Evolutionary conservation across 805 yeast species (phyloP).

Genomic region (Torulaspora gathmanii): DNA sequence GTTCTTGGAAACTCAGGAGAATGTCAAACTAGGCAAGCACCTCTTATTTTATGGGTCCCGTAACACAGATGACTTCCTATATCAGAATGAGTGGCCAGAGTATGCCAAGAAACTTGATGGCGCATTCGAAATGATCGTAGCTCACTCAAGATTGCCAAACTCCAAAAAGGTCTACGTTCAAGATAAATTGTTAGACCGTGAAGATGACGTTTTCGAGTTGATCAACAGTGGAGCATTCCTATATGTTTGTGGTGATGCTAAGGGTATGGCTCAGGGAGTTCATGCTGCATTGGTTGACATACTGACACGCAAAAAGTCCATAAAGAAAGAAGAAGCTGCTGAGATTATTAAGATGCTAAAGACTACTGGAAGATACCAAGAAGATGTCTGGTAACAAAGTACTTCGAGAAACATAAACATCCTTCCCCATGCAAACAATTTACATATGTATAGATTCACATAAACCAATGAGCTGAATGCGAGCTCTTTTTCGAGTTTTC

Average conservation of each 20-base stretch:
- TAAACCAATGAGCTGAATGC: neutral
- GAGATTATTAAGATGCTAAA: slow-evolving; percentile 74
- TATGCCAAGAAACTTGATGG: slow-evolving; percentile 57
- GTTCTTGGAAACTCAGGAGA: slow-evolving; percentile 40
- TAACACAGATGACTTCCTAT: slow-evolving; percentile 77
- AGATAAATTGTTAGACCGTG: slow-evolving; percentile 57
- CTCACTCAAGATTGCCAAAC: slow-evolving; percentile 73
- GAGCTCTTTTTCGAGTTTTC: neutral
- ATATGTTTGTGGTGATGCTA: slow-evolving; percentile 97
- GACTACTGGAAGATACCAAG: slow-evolving; percentile 86
- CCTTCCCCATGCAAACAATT: neutral
- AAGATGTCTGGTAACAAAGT: slow-evolving; percentile 87
- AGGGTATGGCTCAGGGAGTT: slow-evolving; percentile 92
- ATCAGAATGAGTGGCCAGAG: slow-evolving; percentile 84
- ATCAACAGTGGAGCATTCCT: slow-evolving; percentile 77
- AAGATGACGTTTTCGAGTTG: slow-evolving; percentile 38
- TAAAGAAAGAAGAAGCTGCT: slow-evolving; percentile 62
- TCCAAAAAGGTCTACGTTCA: slow-evolving; percentile 74
- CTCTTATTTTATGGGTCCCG: slow-evolving; percentile 86
- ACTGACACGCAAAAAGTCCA: slow-evolving; percentile 55
- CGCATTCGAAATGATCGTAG: slow-evolving; percentile 67
- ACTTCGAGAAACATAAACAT: neutral
- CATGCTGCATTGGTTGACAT: slow-evolving; percentile 63
- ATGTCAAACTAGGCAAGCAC: slow-evolving; percentile 59
- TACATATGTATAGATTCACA: neutral